Evolutionary conservation across 345 rosid genomes (phyloP), one percentile per base, ranked within the genome.

Genomic region (Citrus maxima): DNA sequence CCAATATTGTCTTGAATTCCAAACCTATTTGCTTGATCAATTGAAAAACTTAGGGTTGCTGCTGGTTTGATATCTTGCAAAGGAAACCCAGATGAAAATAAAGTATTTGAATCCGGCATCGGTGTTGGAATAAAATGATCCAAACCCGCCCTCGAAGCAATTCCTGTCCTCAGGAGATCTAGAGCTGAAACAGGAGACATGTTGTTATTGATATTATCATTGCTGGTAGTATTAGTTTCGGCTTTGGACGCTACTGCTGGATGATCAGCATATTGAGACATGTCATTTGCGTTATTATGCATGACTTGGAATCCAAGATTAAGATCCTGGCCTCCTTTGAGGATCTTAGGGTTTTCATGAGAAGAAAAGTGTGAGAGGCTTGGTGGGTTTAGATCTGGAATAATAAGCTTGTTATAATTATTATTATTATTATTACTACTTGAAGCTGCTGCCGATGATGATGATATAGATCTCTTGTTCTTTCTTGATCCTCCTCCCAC

Each of bases 401-500:
- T 46, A 46, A 46, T 13, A 25, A 88, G 81, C 80, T 83, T 84
- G 58, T 54, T 54, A 18, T 54, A 46, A 3, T 35, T 34, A 13
- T 13, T 46, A 46, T 46, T 42, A 12, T 42, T 34, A 40, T 40
- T 40, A 40, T 0, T 40, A 40, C 10, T 38, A 63, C 81, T 71
- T 13, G 82, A 37, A 32, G 80, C 73, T 5, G 87, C 27, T 76
- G 86, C 22, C 0, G 82, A 51, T 0, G 82, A 72, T 0, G 83
- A 74, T 18, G 63, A 27, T 5, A 73, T 18, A n/a, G 88, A 76
- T 74, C 89, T 84, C 69, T 81, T 88, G 83, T 88, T 86, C 83
- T 88, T 88, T 66, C 91, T 82, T 6, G 91, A 88, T 24, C 90
- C 90, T 60, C 88, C 90, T 7, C 90, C 90, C 14, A 88, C 90